A percentile compares a stretch with the other conserved stretches of the same genome.
Conservation (phyloP, 2,329 filamentous ascomycete species). For the Trichoderma asperellum region DNA sequence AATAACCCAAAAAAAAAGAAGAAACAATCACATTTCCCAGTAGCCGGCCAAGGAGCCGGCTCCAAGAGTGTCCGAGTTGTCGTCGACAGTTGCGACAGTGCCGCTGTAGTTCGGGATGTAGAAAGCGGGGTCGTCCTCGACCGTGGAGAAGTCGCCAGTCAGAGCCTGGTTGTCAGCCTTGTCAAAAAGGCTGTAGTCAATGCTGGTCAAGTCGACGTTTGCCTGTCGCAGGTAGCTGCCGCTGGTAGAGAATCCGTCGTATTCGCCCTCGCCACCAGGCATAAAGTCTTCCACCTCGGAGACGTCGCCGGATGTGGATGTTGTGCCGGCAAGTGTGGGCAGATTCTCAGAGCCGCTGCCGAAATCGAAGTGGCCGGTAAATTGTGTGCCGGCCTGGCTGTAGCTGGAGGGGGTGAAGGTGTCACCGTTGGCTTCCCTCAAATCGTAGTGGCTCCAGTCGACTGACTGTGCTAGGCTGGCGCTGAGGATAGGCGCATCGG, state of each 20-base stretch:
- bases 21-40: constrained; percentile 43
- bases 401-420: constrained; percentile 59
- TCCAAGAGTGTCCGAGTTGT: constrained; percentile 43
- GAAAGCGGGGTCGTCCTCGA: constrained; percentile 56
- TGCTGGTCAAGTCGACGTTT: constrained; percentile 50
- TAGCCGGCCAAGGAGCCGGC: constrained; percentile 40
- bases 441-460: constrained; percentile 53
- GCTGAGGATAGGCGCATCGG: constrained; percentile 64
- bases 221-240: constrained; percentile 52
- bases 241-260: constrained; percentile 53
- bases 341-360: constrained; percentile 58
- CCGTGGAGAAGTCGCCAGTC: constrained; percentile 50
- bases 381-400: constrained; percentile 56
- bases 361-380: constrained; percentile 57
- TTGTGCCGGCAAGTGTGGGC: constrained; percentile 58
- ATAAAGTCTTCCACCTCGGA: constrained; percentile 67
- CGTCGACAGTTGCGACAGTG: constrained; percentile 43
- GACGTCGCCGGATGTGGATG: constrained; percentile 68
- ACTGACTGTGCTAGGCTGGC: constrained; percentile 61
- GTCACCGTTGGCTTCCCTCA: constrained; percentile 50
- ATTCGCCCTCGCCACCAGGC: constrained; percentile 53
- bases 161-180: constrained; percentile 50
- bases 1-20: not conserved
- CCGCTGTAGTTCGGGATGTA: constrained; percentile 55
- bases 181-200: constrained; percentile 62